Evolutionary conservation across 768 basidiomycete species (phyloP).

Genomic region (Strobilomyces confusus): DNA sequence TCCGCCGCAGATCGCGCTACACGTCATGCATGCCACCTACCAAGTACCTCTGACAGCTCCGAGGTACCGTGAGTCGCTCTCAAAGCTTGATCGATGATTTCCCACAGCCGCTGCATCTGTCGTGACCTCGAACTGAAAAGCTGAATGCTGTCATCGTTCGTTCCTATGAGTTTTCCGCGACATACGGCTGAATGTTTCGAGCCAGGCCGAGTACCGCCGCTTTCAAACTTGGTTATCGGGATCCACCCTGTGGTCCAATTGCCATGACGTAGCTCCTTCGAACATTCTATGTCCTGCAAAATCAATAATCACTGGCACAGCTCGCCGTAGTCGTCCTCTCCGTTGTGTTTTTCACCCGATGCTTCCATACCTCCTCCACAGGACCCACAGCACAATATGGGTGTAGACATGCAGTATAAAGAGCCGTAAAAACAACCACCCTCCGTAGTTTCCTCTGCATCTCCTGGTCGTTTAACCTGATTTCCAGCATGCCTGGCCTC

Average conservation of each 20-base stretch:
- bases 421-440: too few species aligned
- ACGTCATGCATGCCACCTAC: too few species aligned
- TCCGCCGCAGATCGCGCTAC: too few species aligned
- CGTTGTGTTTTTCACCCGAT: background rate
- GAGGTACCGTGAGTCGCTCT: background rate
- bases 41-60: too few species aligned
- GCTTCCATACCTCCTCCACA: constrained; percentile 17
- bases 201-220: background rate
- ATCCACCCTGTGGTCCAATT: constrained; percentile 25
- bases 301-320: background rate
- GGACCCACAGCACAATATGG: constrained; percentile 20
- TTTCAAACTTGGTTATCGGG: constrained; percentile 2
- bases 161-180: background rate
- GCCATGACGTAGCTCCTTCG: background rate
- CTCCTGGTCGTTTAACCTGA: background rate
- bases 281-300: constrained; percentile 1
- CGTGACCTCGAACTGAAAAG: background rate
- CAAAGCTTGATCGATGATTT: too few species aligned
- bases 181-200: too few species aligned
- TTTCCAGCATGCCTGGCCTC: constrained; percentile 30
- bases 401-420: constrained; percentile 7
- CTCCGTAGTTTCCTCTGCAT: background rate
- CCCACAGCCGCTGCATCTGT: too few species aligned
- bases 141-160: background rate
- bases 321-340: constrained; percentile 13